These are phyloP conservation scores for Capsicum rhomboideum DNA, from an alignment of 257 asterid genomes.

Conservation along the genomic window DNA sequence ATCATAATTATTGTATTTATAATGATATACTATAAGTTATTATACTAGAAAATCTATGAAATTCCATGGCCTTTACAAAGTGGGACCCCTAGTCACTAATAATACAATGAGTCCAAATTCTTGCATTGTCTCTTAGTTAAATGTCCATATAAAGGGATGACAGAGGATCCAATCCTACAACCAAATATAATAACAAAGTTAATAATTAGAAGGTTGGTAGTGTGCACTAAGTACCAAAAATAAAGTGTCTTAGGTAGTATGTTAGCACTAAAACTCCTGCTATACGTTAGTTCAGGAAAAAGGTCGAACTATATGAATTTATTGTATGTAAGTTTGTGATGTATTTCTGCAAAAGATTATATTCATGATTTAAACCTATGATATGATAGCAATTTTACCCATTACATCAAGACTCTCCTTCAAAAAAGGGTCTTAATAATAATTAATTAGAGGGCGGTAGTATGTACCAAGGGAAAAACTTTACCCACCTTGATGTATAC, in stretches of 20 bases:
- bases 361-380: too few relatives aligned
- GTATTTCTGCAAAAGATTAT: too few relatives aligned
- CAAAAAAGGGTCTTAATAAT: too few relatives aligned
- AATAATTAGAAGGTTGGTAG: background rate
- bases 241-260: too few relatives aligned
- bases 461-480: background rate
- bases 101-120: conserved; percentile 1
- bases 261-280: too few relatives aligned
- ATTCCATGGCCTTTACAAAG: background rate
- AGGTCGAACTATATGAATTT: too few relatives aligned
- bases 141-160: background rate
- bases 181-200: background rate
- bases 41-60: background rate
- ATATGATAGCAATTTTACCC: too few relatives aligned
- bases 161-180: conserved; percentile 12
- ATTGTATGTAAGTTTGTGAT: too few relatives aligned
- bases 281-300: too few relatives aligned
- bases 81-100: background rate
- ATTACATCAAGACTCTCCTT: too few relatives aligned
- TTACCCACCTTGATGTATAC: too few relatives aligned
- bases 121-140: background rate
- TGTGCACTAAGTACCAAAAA: background rate
- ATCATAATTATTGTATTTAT: background rate
- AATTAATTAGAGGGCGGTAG: too few relatives aligned
- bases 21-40: background rate